Evolutionary conservation across 371 early-diverging fungal genomes (phyloP).

Genomic region (Lichtheimia corymbifera): DNA sequence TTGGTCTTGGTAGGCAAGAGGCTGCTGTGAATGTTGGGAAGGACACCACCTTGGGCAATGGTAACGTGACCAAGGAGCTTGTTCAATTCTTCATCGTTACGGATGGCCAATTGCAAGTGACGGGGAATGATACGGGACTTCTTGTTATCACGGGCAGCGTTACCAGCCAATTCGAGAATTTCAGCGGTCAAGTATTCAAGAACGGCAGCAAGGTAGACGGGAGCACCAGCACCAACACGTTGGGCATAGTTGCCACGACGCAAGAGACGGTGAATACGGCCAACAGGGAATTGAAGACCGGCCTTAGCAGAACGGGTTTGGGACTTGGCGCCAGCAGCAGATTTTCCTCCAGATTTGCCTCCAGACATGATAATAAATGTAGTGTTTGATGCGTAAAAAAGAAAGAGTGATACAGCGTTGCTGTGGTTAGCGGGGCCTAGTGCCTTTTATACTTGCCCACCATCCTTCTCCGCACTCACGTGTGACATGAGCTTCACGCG

Average conservation of each 20-base stretch:
- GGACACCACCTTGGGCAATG: constrained; percentile 79
- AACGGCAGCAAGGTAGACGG: constrained; percentile 91
- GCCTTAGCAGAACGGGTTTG: constrained; percentile 74
- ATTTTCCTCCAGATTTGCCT: constrained; percentile 64
- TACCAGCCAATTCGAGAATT: constrained; percentile 92
- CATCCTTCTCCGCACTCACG: not conserved
- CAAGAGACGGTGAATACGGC: constrained; percentile 92
- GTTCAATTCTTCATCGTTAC: constrained; percentile 93
- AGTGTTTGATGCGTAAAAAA: constrained; percentile 16
- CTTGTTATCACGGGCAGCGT: constrained; percentile 92
- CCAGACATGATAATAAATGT: constrained; percentile 52
- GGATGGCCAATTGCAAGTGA: constrained; percentile 85
- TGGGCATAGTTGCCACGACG: constrained; percentile 92
- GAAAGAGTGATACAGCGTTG: constrained; percentile 10
- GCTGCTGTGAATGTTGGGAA: constrained; percentile 77
- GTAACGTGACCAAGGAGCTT: constrained; percentile 86
- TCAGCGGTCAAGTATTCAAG: constrained; percentile 93
- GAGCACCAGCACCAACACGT: constrained; percentile 89
- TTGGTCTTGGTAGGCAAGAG: constrained; percentile 69
- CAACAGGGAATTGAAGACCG: constrained; percentile 91
- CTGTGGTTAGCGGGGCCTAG: constrained; percentile 11
- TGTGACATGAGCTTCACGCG: not conserved
- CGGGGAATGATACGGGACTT: constrained; percentile 89
- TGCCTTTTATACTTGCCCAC: constrained; percentile 1
- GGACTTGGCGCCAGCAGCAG: constrained; percentile 56